A percentile compares a stretch with the other conserved stretches of the same genome.
Evolutionary conservation across 176 grass and related monocot species (phyloP).

Genomic region (Aechmea fasciata): DNA sequence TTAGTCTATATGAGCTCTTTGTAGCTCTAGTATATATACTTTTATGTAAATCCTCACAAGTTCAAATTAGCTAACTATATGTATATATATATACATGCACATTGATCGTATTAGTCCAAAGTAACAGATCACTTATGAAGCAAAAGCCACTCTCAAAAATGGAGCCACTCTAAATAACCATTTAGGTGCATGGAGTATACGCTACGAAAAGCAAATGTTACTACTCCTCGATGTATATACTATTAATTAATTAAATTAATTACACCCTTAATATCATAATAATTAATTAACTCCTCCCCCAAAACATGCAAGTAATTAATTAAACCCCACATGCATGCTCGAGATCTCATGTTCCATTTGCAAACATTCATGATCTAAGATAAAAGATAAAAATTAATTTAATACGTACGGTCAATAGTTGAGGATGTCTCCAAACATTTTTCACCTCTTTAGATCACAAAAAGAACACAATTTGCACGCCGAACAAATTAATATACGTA

Average conservation of each 20-base stretch:
- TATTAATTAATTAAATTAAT: neutral
- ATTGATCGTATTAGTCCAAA: neutral
- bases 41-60: too few relatives aligned
- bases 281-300: neutral
- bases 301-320: neutral
- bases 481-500: too few relatives aligned
- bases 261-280: neutral
- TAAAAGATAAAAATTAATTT: neutral
- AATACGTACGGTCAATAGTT: too few relatives aligned
- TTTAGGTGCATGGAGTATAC: constrained; percentile 6
- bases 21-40: too few relatives aligned
- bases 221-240: neutral
- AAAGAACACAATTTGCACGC: too few relatives aligned
- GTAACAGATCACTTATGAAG: neutral
- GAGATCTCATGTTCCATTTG: too few relatives aligned
- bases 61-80: neutral
- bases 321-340: too few relatives aligned
- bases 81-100: neutral
- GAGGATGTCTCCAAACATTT: too few relatives aligned
- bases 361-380: too few relatives aligned
- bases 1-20: too few relatives aligned
- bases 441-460: too few relatives aligned
- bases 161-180: neutral
- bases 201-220: constrained; percentile 1
- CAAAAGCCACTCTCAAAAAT: neutral